phyloP scores from a whole-genome alignment of 441 rosid species.

The Jatropha podagrica region DNA sequence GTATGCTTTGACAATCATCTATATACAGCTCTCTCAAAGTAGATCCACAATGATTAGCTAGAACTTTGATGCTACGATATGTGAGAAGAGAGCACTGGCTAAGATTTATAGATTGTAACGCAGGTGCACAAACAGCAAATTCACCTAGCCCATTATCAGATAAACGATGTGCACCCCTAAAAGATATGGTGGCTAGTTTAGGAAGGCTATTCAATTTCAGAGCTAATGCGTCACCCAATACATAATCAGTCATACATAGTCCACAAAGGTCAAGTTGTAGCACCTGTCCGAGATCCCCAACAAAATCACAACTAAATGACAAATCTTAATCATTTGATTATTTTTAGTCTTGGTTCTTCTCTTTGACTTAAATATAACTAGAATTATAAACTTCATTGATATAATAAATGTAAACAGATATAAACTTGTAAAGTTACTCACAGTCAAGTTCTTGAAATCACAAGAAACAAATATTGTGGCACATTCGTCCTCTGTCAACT shows the following conservation, averaged over 20 bases:
- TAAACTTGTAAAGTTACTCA: slow-evolving; percentile 21
- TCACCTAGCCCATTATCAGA: slow-evolving; percentile 35
- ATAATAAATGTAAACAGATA: not conserved
- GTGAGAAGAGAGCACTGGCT: slow-evolving; percentile 45
- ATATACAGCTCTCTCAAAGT: slow-evolving; percentile 48
- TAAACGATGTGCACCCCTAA: slow-evolving; percentile 44
- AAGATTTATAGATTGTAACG: slow-evolving; percentile 43
- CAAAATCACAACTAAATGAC: slow-evolving; percentile 11
- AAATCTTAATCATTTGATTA: not conserved
- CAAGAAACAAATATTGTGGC: slow-evolving; percentile 30
- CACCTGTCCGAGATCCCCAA: slow-evolving; percentile 30
- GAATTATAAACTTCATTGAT: not conserved
- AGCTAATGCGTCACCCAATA: slow-evolving; percentile 28
- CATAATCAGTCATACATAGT: slow-evolving; percentile 30
- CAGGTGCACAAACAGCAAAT: slow-evolving; percentile 35
- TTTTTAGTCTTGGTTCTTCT: not conserved
- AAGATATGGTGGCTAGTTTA: slow-evolving; percentile 35
- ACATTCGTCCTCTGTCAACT: slow-evolving; percentile 34
- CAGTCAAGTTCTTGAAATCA: slow-evolving; percentile 32
- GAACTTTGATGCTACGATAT: slow-evolving; percentile 26
- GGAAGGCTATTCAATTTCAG: slow-evolving; percentile 28
- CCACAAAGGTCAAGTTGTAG: slow-evolving; percentile 50
- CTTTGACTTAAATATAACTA: not conserved
- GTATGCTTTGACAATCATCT: slow-evolving; percentile 44
- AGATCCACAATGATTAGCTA: slow-evolving; percentile 27